phyloP scores from a whole-genome alignment of 176 grass and related monocot genomes.

The Poa annua region DNA sequence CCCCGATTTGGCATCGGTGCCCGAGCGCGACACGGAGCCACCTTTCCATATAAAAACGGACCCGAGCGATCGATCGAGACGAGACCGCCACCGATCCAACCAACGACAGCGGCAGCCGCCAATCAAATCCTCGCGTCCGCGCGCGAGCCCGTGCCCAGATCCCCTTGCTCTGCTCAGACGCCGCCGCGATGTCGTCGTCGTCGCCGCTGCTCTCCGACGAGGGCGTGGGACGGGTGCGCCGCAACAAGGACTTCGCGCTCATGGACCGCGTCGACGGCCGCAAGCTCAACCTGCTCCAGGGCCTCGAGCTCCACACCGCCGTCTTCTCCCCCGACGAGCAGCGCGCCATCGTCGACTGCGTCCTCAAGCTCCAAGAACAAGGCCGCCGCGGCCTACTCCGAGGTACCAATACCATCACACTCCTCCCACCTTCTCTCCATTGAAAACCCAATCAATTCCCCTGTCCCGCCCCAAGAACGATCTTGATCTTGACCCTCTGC shows the following conservation, averaged over 20 bases:
- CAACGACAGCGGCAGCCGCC: neutral
- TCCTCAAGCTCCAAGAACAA: conserved; percentile 46
- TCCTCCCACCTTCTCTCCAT: neutral
- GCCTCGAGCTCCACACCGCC: conserved; percentile 58
- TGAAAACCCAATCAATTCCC: neutral
- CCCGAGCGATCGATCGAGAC: neutral
- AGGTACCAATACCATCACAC: too few species aligned
- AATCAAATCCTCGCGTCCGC: neutral
- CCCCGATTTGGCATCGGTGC: neutral
- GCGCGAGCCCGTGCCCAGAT: neutral
- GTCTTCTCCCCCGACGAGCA: conserved; percentile 60
- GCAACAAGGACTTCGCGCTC: conserved; percentile 45
- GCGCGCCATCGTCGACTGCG: conserved; percentile 40
- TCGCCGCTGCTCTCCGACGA: neutral
- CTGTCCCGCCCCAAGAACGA: neutral
- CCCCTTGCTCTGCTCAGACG: conserved; percentile 11
- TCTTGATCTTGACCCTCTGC: neutral
- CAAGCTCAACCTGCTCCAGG: conserved; percentile 51
- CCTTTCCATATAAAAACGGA: neutral
- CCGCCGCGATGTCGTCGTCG: neutral
- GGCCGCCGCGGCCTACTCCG: conserved; percentile 42
- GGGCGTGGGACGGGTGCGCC: conserved; percentile 6
- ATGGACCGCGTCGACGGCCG: conserved; percentile 57
- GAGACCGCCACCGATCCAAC: neutral
- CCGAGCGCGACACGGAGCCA: neutral